These are phyloP conservation scores for Beta macrorhiza DNA, from an alignment of 179 eudicot species.

Conservation along the genomic window DNA sequence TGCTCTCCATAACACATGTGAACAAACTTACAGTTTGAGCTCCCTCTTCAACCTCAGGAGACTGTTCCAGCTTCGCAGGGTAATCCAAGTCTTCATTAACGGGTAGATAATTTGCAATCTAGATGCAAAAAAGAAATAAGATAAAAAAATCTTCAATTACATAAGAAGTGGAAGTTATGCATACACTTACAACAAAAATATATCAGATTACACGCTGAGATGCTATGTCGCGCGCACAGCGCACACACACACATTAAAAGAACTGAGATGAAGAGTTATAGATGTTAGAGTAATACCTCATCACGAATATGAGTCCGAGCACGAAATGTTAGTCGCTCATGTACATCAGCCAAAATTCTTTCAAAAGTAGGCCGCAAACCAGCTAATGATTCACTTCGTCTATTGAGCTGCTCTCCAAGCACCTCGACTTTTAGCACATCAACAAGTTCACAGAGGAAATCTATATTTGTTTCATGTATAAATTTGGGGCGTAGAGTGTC, in stretches of 20 bases:
- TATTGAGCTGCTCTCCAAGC: conserved; percentile 79
- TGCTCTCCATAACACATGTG: background rate
- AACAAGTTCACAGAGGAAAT: conserved; percentile 90
- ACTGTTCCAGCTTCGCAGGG: conserved; percentile 83
- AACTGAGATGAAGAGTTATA: background rate
- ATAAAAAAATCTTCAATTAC: conserved; percentile 19
- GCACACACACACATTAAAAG: background rate
- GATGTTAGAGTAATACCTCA: conserved; percentile 44
- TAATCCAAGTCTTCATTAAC: conserved; percentile 83
- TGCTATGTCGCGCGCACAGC: background rate
- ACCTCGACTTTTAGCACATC: conserved; percentile 91
- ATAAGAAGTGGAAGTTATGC: background rate
- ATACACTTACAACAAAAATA: background rate
- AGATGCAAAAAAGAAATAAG: conserved; percentile 15
- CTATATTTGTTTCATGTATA: conserved; percentile 90
- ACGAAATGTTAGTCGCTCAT: conserved; percentile 91
- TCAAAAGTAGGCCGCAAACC: conserved; percentile 89
- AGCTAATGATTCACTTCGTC: conserved; percentile 81
- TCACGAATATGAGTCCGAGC: conserved; percentile 94
- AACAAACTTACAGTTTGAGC: conserved; percentile 59
- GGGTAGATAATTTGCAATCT: conserved; percentile 96
- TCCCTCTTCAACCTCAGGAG: conserved; percentile 49
- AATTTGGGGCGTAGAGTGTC: conserved; percentile 92
- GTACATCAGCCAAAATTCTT: conserved; percentile 88
- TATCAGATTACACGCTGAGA: background rate